Base-by-base conservation (phyloP, 352 stramenopile species). In the Pythium phragmiticola region DNA sequence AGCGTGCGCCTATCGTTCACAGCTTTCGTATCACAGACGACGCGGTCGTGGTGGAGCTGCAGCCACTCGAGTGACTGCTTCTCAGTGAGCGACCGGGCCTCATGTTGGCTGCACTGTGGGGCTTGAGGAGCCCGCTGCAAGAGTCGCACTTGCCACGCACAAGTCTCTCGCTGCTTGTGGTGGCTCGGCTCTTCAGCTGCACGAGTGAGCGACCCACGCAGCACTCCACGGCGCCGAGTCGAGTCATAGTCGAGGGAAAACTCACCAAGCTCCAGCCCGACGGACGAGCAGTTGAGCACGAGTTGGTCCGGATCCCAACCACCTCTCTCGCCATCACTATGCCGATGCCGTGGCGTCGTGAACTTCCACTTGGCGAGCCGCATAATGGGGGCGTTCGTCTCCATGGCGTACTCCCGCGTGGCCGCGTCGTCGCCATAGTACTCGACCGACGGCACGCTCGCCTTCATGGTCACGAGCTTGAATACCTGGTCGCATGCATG, bases 341-440 rank as follows among this genome's bases (percentile, higher is more conserved):
- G 17, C 26, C 45, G 45, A 14, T n/a, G n/a, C 45, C 21, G 28
- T 34, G 19, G 33, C 8, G 23, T 41, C 33, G n/a, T 28, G 57
- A 88, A 79, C 17, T 65, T 63, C 82, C 82, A 90, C 28, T 72
- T 69, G 16, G 82, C 82, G 13, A 90, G 73, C 2, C 73, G 74
- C 59, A 88, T 43, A 12, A 84, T 64, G 13, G 55, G 67, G 41
- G 82, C 72, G 53, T 90, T 90, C 17, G 77, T 87, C 72, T 90
- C 82, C 12, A 77, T 54, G 3, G 77, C 64, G 63, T 78, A 87
- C 68, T 88, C 82, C 9, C 79, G 79, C 21, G 82, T 90, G 26
- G 77, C 77, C 1, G 41, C 51, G 62, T 90, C 82, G 57, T 88
- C 77, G 26, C 82, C 82, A 43, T 90, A 90, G 54, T 75, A 77